Conservation (phyloP, 1,284 basidiomycete species). For the Cryptococcus deneoformans region DNA sequence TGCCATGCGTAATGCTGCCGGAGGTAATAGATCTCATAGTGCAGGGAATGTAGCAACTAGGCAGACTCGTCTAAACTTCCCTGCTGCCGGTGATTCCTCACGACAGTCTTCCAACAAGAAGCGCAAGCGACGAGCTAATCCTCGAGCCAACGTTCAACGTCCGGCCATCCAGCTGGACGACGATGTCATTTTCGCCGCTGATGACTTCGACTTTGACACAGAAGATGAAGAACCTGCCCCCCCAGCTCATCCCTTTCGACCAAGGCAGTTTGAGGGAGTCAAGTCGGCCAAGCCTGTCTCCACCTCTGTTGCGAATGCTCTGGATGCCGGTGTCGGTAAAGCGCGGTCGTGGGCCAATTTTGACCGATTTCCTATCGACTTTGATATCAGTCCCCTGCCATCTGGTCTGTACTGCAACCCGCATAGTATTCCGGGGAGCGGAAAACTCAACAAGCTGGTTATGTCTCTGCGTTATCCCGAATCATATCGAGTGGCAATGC, state of each 20-base stretch:
- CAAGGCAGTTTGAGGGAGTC: slow-evolving; percentile 9
- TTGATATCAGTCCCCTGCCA: slow-evolving; percentile 45
- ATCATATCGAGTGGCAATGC: not conserved
- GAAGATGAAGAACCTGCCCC: slow-evolving; percentile 7
- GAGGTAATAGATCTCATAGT: not conserved
- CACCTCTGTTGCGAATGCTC: not conserved
- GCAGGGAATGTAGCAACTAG: slow-evolving; percentile 1
- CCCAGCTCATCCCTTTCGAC: not conserved
- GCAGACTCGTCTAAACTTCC: slow-evolving; percentile 38
- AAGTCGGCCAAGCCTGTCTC: slow-evolving; percentile 1
- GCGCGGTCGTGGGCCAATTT: slow-evolving; percentile 49
- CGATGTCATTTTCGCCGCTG: slow-evolving; percentile 37
- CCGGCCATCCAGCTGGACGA: slow-evolving; percentile 43
- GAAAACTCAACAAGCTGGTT: slow-evolving; percentile 15
- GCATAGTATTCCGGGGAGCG: slow-evolving; percentile 25
- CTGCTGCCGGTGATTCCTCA: slow-evolving; percentile 13
- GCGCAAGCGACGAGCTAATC: slow-evolving; percentile 6
- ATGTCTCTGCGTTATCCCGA: slow-evolving; percentile 3
- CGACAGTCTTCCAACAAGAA: slow-evolving; percentile 9
- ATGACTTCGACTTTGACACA: slow-evolving; percentile 40
- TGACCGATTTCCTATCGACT: slow-evolving; percentile 45
- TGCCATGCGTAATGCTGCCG: slow-evolving; percentile 3
- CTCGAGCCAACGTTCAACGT: slow-evolving; percentile 8
- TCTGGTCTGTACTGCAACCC: slow-evolving; percentile 34
- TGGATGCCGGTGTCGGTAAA: slow-evolving; percentile 40